Evolutionary conservation across 2,329 filamentous ascomycete genomes (phyloP).

Genomic region (Tricladium varicosporioides): DNA sequence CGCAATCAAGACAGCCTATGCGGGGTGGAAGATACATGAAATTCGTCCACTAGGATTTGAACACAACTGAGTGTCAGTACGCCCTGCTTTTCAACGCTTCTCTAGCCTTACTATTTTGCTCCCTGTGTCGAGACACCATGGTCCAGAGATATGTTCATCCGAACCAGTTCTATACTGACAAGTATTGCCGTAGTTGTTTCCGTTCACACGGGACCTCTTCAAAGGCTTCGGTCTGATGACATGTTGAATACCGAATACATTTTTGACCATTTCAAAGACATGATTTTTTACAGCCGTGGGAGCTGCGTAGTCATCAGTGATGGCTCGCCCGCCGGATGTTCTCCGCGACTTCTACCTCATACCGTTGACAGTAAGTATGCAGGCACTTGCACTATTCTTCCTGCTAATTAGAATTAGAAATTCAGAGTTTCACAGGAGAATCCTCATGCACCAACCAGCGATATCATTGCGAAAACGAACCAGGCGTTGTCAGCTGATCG

Average conservation of each 20-base stretch:
- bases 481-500: background rate
- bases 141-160: background rate
- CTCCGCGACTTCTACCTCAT: background rate
- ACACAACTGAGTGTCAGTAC: background rate
- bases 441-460: background rate
- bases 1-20: background rate
- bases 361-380: background rate
- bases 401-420: background rate
- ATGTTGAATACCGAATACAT: background rate
- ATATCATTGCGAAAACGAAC: background rate
- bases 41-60: background rate
- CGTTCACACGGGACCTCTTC: background rate
- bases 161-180: background rate
- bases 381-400: no score
- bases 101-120: background rate
- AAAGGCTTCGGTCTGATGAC: background rate
- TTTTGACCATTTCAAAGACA: background rate
- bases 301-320: background rate
- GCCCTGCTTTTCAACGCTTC: background rate
- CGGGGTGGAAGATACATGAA: background rate
- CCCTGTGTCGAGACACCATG: background rate
- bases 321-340: background rate
- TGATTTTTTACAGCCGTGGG: background rate
- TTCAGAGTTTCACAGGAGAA: background rate
- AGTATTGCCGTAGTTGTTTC: background rate